Base-by-base conservation (phyloP, 257 asterid species). In the Datura wrightii region DNA sequence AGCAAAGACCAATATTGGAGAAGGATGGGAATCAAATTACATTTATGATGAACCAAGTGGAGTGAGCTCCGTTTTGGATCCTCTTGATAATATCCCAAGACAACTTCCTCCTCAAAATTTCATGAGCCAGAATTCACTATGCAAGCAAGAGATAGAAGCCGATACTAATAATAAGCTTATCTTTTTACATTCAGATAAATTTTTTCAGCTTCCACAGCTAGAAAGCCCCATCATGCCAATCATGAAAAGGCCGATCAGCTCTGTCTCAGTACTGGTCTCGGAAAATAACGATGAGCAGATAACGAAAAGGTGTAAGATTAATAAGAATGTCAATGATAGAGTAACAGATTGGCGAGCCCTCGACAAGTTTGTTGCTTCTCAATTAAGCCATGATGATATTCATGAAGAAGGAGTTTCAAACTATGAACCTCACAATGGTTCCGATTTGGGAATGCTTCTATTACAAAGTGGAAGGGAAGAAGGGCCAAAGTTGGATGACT, bases 341-440 rank as follows among this genome's bases (percentile, higher is more conserved):
- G 90, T 85, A 37, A 79, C 91, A 3, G 94, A 93, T 63, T 93
- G 97, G 97, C 90, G 97, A 86, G 93, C 86, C 9, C 92, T 93
- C 3, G 97, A 93, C 84, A 93, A 89, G 85, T 91, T 93, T 87
- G 97, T 93, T 55, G 97, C 97, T 19, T 91, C 93, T 41, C 97
- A 93, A 87, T 81, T 93, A 59, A 93, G 94, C 89, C 93, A n/a
- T n/a, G n/a, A 91, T 44, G 94, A 90, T 16, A 87, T 84, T 18
- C 66, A 58, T 19, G 31, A 46, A 3, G 18, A 63, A 1, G 80
- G 55, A 3, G 85, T 58, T 14, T 85, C 90, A 2, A 74, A 90
- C 6, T 88, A 87, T 66, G 90, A 82, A 36, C 52, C 58, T 42
- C 14, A 83, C 53, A 71, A 83, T 79, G 74, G 55, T 79, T 87